Conservation (phyloP, 306 rosid genomes). For the Fagus crenata region DNA sequence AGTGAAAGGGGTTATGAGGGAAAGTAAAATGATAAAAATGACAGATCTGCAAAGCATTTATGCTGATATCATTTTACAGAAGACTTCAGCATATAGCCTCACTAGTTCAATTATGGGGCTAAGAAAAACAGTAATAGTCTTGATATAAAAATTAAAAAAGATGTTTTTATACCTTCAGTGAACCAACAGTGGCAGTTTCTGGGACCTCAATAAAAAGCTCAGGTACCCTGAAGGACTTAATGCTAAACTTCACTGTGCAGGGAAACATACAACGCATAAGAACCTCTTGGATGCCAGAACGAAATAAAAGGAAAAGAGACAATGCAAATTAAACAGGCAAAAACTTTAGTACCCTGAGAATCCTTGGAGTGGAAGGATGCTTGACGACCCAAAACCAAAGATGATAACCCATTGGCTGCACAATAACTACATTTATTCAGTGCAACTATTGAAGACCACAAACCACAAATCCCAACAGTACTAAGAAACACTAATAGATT, state of each 20-base stretch:
- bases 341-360: conserved; percentile 61
- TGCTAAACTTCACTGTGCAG: conserved; percentile 80
- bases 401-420: conserved; percentile 42
- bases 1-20: not conserved
- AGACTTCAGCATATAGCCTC: not conserved
- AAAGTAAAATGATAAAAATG: not conserved
- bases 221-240: conserved; percentile 81
- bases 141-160: not conserved
- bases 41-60: not conserved
- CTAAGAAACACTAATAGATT: conserved; percentile 4
- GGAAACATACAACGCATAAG: conserved; percentile 30
- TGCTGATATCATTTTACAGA: not conserved
- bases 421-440: conserved; percentile 20
- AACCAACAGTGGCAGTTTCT: conserved; percentile 78
- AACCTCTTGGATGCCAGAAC: conserved; percentile 30
- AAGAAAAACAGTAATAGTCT: not conserved
- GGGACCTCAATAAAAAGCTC: conserved; percentile 86
- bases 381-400: conserved; percentile 41
- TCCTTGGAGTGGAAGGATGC: conserved; percentile 51
- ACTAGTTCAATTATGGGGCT: not conserved
- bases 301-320: conserved; percentile 17
- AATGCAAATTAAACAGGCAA: conserved; percentile 10
- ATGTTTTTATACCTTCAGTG: conserved; percentile 62
- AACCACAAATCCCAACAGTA: conserved; percentile 10
- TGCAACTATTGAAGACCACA: conserved; percentile 3